Evolutionary conservation across 139 green algal species (phyloP), one percentile per base, ranked within the genome.

Genomic region (Limnomonas spitsbergensis): DNA sequence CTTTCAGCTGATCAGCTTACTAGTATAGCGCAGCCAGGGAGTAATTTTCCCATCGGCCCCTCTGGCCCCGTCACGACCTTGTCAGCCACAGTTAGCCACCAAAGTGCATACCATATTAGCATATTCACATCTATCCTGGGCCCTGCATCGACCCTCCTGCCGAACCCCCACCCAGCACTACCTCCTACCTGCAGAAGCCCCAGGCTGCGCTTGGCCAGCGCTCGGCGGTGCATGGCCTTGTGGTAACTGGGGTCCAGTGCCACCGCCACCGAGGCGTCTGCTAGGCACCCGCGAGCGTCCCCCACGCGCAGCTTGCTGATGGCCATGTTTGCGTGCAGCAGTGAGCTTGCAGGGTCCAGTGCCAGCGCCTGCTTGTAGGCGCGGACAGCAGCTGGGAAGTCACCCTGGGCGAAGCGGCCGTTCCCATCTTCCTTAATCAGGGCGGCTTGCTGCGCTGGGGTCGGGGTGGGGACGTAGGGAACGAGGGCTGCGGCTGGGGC

Each of bases 141-240:
- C n/a, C n/a, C n/a, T n/a, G n/a, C n/a, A n/a, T n/a, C n/a, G n/a
- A n/a, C n/a, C n/a, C n/a, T n/a, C n/a, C n/a, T n/a, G n/a, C n/a
- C n/a, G n/a, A n/a, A n/a, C n/a, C n/a, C n/a, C n/a, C n/a, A n/a
- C n/a, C n/a, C n/a, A n/a, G n/a, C n/a, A n/a, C n/a, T n/a, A n/a
- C n/a, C n/a, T n/a, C n/a, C n/a, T n/a, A n/a, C n/a, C n/a, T n/a
- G n/a, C n/a, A n/a, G n/a, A n/a, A n/a, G 73, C 3, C 39, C 38
- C 38, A 86, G 72, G 47, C 76, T 37, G 27, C 39, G 27, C 72
- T 86, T 86, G 36, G 81, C 81, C 9, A 68, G 61, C 34, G 77
- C 77, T 2, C 78, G 73, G 37, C 80, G 77, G 74, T 83, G 75
- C 77, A 81, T 35, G n/a, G 82, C 82, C 73, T 86, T 86, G 29